Base-by-base conservation (phyloP, 495 filamentous ascomycete species). In the Parathielavia hyrcaniae region DNA sequence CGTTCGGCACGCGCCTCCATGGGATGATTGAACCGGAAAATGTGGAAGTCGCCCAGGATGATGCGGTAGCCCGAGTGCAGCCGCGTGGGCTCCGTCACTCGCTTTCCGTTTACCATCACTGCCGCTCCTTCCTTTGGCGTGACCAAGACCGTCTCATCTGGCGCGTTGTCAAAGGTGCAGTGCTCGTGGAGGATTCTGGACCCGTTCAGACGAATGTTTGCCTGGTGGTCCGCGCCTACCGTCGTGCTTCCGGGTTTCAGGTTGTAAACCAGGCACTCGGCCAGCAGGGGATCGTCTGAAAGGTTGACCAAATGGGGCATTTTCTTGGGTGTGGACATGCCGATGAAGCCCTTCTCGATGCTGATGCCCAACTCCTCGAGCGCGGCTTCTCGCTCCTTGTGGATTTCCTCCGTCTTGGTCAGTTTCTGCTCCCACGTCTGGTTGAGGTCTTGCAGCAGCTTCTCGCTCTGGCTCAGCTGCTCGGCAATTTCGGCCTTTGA, bases 271-370 rank as follows among this genome's bases (percentile, higher is more conserved):
- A 99, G 79, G 73, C 95, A 99, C 74, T 97, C 93, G 22, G 91
- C 92, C 35, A 99, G 77, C 19, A 99, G 76, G 5, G 93, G 93
- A 66, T 99, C 93, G 68, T 99, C 93, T 61, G 90, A 95, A 19
- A 99, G 75, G 67, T 99, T 99, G 74, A 99, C 93, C 69, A 99
- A 77, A 82, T 99, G 93, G 6, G 93, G 93, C 88, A 97, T 97
- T 73, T 93, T 96, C 74, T 97, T 99, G 1, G 93, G 93, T 12
- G 92, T 97, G 43, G 90, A 91, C 45, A 99, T 74, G 32, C 93
- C 93, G 55, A 99, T 85, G 68, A 96, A 97, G 14, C 95, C 93
- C 69, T 97, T 99, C 68, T 97, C 93, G 61, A 99, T 99, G 69
- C 90, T 96, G 71, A 99, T 97, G 55, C 93, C 93, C 26, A 99